phyloP scores from a whole-genome alignment of 495 filamentous ascomycete genomes.

The Penicillium ochrochloron region DNA sequence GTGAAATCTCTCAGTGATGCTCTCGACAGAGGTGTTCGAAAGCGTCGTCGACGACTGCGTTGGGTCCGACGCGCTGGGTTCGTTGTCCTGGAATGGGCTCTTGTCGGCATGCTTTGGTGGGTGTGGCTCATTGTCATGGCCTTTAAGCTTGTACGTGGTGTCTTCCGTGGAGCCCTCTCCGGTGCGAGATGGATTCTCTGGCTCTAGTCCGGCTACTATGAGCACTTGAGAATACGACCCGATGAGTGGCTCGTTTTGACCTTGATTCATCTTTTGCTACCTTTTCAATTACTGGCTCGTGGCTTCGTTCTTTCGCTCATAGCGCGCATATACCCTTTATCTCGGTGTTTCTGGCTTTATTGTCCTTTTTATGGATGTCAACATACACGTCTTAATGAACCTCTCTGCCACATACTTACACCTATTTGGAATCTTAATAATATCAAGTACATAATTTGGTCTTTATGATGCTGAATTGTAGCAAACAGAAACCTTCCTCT shows the following conservation, averaged over 20 bases:
- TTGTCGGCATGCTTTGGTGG: conserved; percentile 82
- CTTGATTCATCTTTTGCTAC: neutral
- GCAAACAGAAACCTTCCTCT: neutral
- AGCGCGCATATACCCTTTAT: conserved; percentile 16
- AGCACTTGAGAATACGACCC: neutral
- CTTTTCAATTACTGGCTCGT: neutral
- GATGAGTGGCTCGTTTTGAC: neutral
- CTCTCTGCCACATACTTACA: neutral
- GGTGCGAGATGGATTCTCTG: conserved; percentile 78
- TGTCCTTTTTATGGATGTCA: neutral
- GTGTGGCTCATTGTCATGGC: conserved; percentile 81
- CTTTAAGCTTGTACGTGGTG: conserved; percentile 62
- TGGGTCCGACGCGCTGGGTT: conserved; percentile 73
- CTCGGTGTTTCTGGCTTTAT: neutral
- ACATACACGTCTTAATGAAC: conserved; percentile 2
- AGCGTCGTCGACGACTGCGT: conserved; percentile 69
- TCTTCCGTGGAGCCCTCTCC: conserved; percentile 60
- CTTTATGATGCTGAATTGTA: neutral
- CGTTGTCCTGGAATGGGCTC: conserved; percentile 75
- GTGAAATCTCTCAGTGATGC: conserved; percentile 78
- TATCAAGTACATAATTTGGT: neutral
- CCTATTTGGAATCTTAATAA: neutral
- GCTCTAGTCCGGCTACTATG: conserved; percentile 42
- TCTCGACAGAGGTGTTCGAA: conserved; percentile 71
- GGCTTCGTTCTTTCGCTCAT: neutral